Evolutionary conservation across 2,329 filamentous ascomycete species (phyloP).

Genomic region (Pseudonectria foliicola): DNA sequence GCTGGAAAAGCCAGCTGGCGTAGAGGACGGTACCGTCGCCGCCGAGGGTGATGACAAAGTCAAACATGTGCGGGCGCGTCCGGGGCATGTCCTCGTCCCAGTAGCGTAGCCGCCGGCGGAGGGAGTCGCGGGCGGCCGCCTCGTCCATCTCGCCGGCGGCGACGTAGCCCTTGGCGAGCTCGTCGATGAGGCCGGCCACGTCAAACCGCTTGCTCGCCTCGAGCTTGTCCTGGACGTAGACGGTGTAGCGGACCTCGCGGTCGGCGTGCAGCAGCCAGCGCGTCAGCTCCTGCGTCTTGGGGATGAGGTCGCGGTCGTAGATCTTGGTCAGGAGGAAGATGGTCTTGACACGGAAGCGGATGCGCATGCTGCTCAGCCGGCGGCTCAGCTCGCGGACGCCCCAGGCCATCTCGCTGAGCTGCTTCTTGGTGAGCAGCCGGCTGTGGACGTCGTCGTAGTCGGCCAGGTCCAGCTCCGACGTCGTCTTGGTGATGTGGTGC

Average conservation of each 20-base stretch:
- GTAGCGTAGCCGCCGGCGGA: conserved; percentile 58
- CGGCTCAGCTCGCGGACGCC: conserved; percentile 87
- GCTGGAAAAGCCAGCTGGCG: conserved; percentile 93
- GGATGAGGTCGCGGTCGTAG: conserved; percentile 75
- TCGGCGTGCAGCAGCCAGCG: conserved; percentile 74
- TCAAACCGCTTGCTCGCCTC: conserved; percentile 68
- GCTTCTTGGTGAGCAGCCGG: conserved; percentile 86
- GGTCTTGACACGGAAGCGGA: conserved; percentile 73
- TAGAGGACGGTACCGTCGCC: conserved; percentile 97
- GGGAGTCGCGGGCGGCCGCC: conserved; percentile 26
- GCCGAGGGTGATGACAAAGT: conserved; percentile 86
- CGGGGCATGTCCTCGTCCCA: conserved; percentile 79
- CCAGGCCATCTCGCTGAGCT: conserved; percentile 95
- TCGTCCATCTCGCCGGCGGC: conserved; percentile 28
- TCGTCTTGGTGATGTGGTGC: conserved; percentile 36
- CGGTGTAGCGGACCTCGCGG: conserved; percentile 59
- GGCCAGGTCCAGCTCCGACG: conserved; percentile 34
- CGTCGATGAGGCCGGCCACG: conserved; percentile 56
- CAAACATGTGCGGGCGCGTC: conserved; percentile 75
- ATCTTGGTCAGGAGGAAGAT: conserved; percentile 89
- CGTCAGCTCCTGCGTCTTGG: conserved; percentile 67
- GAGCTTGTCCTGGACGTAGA: conserved; percentile 78
- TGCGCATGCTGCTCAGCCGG: conserved; percentile 71
- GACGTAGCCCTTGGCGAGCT: conserved; percentile 42
- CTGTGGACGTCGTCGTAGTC: conserved; percentile 40